Base-by-base conservation (phyloP, 495 filamentous ascomycete species). In the Hypoxylon lenormandii region DNA sequence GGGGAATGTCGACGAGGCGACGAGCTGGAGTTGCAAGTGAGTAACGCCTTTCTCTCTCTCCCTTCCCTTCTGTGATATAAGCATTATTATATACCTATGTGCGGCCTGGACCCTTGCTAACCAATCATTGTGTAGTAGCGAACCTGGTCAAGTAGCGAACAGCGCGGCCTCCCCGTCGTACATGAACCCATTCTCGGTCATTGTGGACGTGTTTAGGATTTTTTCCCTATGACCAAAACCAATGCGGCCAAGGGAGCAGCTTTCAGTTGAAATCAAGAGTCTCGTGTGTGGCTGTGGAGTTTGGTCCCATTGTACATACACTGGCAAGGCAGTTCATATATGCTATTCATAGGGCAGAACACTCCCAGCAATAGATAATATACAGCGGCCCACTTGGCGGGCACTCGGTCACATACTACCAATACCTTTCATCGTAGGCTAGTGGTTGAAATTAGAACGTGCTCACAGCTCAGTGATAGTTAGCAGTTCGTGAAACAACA, bases 11-110 rank as follows among this genome's bases (percentile, higher is more conserved):
- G 51, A 76, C 13, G 59, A 72, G 3, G 74, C 74, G 15, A 15
- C 49, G 12, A 77, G 72, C 52, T 77, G 74, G 74, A 73, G 53
- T 15, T 76, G 74, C 40, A 46, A 63, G 74, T 76, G 40, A 64
- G 73, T 74, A 11, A 19, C n/a, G 11, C 21, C 26, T 10, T 58
- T 1, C n/a, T 33, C 7, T 10, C 4, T 19, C 22, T 19, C 18
- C 45, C 21, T 28, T 18, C 10, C 36, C 2, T 28, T 36, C 4
- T 50, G 40, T 52, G 23, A 43, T 33, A 22, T 49, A n/a, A n/a
- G n/a, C n/a, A n/a, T n/a, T n/a, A n/a, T n/a, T n/a, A n/a, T n/a
- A n/a, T n/a, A n/a, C n/a, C n/a, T 7, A 11, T 49, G 8, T 21
- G n/a, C 19, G 19, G 4, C 19, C 22, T 52, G 30, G 6, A 8